These are phyloP conservation scores for Plasmodium inui DNA, from an alignment of 169 alveolate species.

Conservation along the genomic window DNA sequence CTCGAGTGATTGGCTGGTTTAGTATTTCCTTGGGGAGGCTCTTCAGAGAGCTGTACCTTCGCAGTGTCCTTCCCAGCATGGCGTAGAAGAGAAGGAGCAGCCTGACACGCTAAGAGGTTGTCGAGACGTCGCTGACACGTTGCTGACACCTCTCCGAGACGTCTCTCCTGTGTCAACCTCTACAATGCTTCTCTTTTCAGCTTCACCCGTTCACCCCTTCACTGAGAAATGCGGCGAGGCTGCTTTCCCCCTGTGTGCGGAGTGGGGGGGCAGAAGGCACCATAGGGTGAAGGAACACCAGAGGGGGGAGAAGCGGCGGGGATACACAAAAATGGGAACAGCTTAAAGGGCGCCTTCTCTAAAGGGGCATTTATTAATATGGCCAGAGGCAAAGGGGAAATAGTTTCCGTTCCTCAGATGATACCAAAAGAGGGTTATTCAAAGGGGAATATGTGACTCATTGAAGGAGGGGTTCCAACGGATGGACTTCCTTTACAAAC, in stretches of 20 bases:
- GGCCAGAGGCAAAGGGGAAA: neutral
- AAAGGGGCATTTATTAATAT: too few relatives aligned
- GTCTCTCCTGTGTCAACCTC: too few relatives aligned
- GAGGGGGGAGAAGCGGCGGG: too few relatives aligned
- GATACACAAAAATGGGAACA: neutral
- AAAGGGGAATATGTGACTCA: neutral
- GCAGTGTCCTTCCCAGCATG: constrained; percentile 7
- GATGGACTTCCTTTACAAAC: neutral
- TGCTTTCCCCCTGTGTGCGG: too few relatives aligned
- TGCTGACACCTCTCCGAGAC: neutral
- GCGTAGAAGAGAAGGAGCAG: neutral
- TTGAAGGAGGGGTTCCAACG: neutral
- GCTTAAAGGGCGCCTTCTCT: neutral
- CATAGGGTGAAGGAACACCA: too few relatives aligned
- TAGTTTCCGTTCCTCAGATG: neutral
- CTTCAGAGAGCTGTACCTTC: constrained; percentile 1
- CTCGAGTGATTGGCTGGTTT: constrained; percentile 39
- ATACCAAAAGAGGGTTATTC: neutral
- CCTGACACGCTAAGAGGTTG: too few relatives aligned
- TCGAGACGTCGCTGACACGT: neutral
- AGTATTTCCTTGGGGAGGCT: constrained; percentile 22
- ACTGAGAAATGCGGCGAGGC: too few relatives aligned
- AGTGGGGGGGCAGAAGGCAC: too few relatives aligned
- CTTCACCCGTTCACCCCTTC: too few relatives aligned
- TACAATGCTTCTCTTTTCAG: too few relatives aligned